Base-by-base conservation (phyloP, 768 basidiomycete species). In the Kwoniella bestiolae region DNA sequence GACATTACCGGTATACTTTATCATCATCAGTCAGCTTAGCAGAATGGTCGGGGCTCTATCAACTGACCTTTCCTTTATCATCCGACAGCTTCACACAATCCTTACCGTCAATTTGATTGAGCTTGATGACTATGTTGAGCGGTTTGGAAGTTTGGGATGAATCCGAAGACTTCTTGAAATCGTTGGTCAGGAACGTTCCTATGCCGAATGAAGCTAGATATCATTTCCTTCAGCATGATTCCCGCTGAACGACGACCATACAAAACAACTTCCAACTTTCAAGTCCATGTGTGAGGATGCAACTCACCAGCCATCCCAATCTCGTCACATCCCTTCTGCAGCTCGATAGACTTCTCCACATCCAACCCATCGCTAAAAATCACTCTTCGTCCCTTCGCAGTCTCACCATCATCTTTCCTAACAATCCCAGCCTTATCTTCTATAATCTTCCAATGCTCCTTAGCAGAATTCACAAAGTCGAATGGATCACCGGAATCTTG, bases 401-500 rank as follows among this genome's bases (percentile, higher is more conserved):
- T 45, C 26, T 44, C 60, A 60, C 66, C 67, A 59, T 76, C 46
- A 44, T 63, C 25, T 18, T 62, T 55, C 28, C 31, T 35, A 2
- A 64, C 58, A 9, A 65, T n/a, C 3, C 67, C 70, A 1, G 71
- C 63, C 4, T 46, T 34, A 2, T 65, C 47, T 44, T 91, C 87
- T 1, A 95, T 82, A 9, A 84, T 82, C 59, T 87, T 82, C 79
- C 92, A 98, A 61, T 89, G 84, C 66, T 85, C 84, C 74, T 88
- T 90, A 8, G 88, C 92, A 21, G 85, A 84, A 8, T 86, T 86
- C 3, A 88, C 92, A 75, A 92, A 98, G n/a, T 78, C 80, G 64
- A 90, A 85, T 0, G 95, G 93, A 74, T 95, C 89, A 3, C 96
- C 96, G 1, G 91, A 94, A 79, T 99, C 96, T 76, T 99, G 96